These are phyloP conservation scores for Gossypium arboreum DNA, from an alignment of 345 rosid genomes.

Conservation along the genomic window DNA sequence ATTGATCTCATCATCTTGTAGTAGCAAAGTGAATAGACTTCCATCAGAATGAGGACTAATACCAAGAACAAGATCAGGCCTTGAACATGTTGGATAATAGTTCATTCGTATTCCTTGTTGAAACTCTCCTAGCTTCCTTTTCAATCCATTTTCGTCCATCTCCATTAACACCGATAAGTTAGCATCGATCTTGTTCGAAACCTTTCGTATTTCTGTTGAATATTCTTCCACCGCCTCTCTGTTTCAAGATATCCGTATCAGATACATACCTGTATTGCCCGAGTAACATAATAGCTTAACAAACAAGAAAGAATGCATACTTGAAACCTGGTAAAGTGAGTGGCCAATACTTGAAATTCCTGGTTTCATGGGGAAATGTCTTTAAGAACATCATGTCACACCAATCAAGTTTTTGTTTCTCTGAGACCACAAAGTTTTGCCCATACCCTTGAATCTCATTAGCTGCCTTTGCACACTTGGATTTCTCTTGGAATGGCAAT, in stretches of 20 bases:
- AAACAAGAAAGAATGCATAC: neutral
- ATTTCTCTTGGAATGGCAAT: slow-evolving; percentile 29
- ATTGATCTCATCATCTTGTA: slow-evolving; percentile 25
- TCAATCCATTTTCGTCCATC: neutral
- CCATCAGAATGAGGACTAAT: neutral
- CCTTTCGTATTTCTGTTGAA: neutral
- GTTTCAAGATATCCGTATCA: no score
- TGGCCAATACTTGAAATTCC: neutral
- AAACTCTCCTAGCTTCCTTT: slow-evolving; percentile 6
- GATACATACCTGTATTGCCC: no score
- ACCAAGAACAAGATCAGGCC: neutral
- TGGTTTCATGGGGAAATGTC: neutral
- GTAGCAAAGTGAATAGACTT: neutral
- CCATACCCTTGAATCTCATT: slow-evolving; percentile 1
- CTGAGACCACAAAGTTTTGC: neutral
- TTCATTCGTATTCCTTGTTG: slow-evolving; percentile 27
- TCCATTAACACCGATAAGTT: slow-evolving; percentile 10
- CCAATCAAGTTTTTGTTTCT: neutral
- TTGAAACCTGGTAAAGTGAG: neutral
- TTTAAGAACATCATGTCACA: neutral
- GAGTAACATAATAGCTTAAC: neutral
- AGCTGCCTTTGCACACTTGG: slow-evolving; percentile 17
- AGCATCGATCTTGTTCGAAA: neutral
- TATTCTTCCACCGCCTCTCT: neutral
- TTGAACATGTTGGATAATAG: neutral